Conservation (phyloP, 495 filamentous ascomycete genomes). For the Rusavskia elegans region DNA sequence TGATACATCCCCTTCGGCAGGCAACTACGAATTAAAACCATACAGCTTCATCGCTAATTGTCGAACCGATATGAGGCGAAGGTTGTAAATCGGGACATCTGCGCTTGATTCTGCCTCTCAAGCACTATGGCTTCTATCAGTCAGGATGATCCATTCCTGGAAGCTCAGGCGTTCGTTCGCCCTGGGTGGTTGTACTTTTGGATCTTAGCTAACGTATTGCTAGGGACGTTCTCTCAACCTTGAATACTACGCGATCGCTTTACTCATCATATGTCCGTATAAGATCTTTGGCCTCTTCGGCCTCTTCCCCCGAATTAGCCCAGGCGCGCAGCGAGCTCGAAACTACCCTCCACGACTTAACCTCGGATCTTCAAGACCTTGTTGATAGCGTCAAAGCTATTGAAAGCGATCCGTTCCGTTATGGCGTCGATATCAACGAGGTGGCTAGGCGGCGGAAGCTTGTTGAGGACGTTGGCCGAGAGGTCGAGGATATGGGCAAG, state of each 20-base stretch:
- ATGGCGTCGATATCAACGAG: conserved; percentile 72
- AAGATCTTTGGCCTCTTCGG: conserved; percentile 59
- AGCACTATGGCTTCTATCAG: conserved; percentile 59
- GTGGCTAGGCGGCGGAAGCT: conserved; percentile 65
- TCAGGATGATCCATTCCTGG: conserved; percentile 78
- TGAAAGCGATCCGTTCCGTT: conserved; percentile 78
- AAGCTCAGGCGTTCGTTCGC: conserved; percentile 63
- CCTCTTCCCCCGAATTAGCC: conserved; percentile 65
- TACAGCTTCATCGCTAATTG: too few species aligned
- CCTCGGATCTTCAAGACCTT: conserved; percentile 77
- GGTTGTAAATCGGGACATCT: not conserved
- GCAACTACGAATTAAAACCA: not conserved
- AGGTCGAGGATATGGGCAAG: conserved; percentile 76
- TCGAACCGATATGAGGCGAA: too few species aligned
- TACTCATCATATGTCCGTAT: conserved; percentile 95
- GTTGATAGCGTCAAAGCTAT: conserved; percentile 75
- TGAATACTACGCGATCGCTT: conserved; percentile 63
- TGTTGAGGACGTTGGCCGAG: conserved; percentile 75
- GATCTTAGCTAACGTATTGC: conserved; percentile 1
- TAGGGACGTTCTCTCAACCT: conserved; percentile 73
- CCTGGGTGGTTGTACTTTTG: not conserved
- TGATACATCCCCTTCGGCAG: not conserved
- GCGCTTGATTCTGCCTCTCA: conserved; percentile 4
- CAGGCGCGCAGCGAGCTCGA: conserved; percentile 76
- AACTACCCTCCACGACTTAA: conserved; percentile 55